Evolutionary conservation across 805 yeast genomes (phyloP), one percentile per base, ranked within the genome.

Genomic region (Kluyveromyces wickerhamii): DNA sequence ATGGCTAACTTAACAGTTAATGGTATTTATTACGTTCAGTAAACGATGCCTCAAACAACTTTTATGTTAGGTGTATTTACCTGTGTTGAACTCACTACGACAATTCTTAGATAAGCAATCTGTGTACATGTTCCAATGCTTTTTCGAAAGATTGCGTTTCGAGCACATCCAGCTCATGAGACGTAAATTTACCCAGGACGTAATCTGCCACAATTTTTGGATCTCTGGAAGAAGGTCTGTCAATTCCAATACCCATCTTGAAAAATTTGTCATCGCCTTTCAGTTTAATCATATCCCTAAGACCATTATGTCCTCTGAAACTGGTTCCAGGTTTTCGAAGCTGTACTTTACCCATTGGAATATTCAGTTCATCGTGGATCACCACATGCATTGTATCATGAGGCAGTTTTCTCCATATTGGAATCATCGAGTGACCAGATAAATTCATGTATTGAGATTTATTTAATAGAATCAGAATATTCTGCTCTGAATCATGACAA

Each of bases 251-350:
- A 12, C 80, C 73, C 10, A 87, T 51, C 33, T 84, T 72, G n/a
- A 73, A 66, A 49, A 78, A 84, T 12, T 63, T 66, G 22, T 65
- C 63, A 18, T 42, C 49, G 0, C 79, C 78, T 23, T 70, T 53
- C 15, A 39, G 27, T 5, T 54, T 43, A 28, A 68, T 69, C 3
- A 88, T 68, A 26, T 80, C 72, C 41, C 69, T 69, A 18, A 88
- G 63, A 0, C 96, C 96, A 50, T 85, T 86, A 49, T 88, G 97
- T 0, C 95, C 96, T 29, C 92, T 64, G 11, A 77, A 67, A 27
- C 84, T 72, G 0, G 79, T 65, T 1, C 74, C 71, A 10, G 75
- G 77, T 12, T 60, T 63, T 30, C 89, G 65, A 1, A 80, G 52
- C 47, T 80, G 80, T 14, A 77, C 62, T 35, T 73, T 71, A 0